Base-by-base conservation (phyloP, 176 grass and related monocot species). In the Cenchrus fungigraminus region DNA sequence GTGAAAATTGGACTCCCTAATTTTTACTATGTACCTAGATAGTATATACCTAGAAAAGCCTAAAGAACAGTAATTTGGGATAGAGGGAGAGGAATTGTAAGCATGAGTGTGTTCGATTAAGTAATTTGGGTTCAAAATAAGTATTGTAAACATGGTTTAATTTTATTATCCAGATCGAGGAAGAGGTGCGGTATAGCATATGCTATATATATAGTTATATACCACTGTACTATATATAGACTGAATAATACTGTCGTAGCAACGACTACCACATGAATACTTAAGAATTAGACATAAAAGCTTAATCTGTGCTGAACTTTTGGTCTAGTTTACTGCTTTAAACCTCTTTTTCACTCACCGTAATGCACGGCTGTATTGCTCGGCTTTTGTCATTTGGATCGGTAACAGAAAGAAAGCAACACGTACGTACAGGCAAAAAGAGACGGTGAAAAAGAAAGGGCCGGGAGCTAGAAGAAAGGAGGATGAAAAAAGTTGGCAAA, bases 331-430 rank as follows among this genome's bases (percentile, higher is more conserved):
- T 62, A 11, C 49, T 8, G 20, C 60, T 80, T 79, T 84, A 52
- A 74, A 6, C 73, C 37, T 71, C 54, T 32, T 81, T 91, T 57
- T 13, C 43, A 14, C 64, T 56, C 47, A 45, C 61, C 80, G 75
- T 87, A 91, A 91, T 84, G 84, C 74, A 74, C 65, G 68, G 68
- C 62, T 68, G 32, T 46, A 91, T 84, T 9, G 44, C 15, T 83
- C 80, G 72, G 85, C 85, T 87, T 87, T 91, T 87, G 85, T 76
- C 89, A 86, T 68, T 85, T 40, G 76, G 84, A 91, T 87, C 76
- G 40, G 89, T 42, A 79, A 70, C 84, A 84, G 68, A 63, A 22
- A 74, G 76, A 87, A 91, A 91, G 84, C 67, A 74, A 79, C 12
- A 29, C 74, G 86, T 68, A 25, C 22, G 22, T 25, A 25, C 22